Percentiles rank a stretch among this genome's conserved stretches.
Evolutionary conservation across 306 rosid species (phyloP).

Genomic region (Acmispon strigosus): DNA sequence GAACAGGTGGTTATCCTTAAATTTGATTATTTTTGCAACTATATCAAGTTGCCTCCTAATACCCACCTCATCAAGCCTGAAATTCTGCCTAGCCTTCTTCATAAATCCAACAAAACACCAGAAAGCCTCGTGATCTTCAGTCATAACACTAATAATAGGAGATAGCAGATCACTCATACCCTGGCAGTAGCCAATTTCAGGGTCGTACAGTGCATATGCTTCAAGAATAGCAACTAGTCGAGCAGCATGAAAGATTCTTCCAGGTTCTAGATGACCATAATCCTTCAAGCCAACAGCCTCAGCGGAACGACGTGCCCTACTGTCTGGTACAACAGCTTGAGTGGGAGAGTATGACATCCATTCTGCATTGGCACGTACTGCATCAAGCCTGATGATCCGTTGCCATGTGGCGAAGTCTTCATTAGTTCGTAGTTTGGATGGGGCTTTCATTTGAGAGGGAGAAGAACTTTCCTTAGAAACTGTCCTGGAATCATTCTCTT

Average conservation of each 20-base stretch:
- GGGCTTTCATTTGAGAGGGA: constrained; percentile 38
- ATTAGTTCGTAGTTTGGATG: constrained; percentile 37
- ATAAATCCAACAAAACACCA: constrained; percentile 99
- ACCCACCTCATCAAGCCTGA: constrained; percentile 97
- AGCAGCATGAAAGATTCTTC: constrained; percentile 84
- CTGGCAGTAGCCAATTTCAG: constrained; percentile 99
- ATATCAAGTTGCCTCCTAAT: constrained; percentile 83
- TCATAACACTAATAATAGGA: constrained; percentile 72
- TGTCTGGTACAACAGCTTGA: constrained; percentile 59
- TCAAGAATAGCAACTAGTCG: constrained; percentile 93
- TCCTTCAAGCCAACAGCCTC: constrained; percentile 96
- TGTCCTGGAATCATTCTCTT: constrained; percentile 44
- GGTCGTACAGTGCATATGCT: constrained; percentile 92
- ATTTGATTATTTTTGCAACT: constrained; percentile 79
- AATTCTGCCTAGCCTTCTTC: constrained; percentile 97
- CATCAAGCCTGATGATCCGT: constrained; percentile 95
- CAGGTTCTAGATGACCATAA: constrained; percentile 78
- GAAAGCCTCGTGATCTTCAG: constrained; percentile 95
- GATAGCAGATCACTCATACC: constrained; percentile 99
- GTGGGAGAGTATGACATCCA: constrained; percentile 73
- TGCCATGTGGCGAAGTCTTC: constrained; percentile 96
- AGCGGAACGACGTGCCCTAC: constrained; percentile 61
- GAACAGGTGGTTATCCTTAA: constrained; percentile 83
- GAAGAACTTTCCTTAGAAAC: constrained; percentile 52
- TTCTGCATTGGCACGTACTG: constrained; percentile 83